Evolutionary conservation across 1,284 basidiomycete genomes (phyloP), one percentile per base, ranked within the genome.

Genomic region (Sporisorium sorghi): DNA sequence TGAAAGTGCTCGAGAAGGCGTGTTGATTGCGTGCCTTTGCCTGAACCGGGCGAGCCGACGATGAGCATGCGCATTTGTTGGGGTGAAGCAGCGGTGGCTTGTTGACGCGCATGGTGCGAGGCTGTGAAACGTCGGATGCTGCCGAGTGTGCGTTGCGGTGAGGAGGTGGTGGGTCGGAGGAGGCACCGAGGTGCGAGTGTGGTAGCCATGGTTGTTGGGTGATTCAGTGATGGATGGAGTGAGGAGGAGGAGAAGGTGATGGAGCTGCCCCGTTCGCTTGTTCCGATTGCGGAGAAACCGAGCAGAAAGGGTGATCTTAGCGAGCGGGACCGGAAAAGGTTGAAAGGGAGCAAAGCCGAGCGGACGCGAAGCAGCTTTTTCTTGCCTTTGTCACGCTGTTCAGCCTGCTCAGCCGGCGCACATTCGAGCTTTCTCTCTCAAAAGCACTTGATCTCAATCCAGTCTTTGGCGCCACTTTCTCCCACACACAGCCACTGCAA

Each of bases 1-100:
- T 48, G 21, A 60, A 72, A 73, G 32, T 73, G 50, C n/a, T 65
- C 55, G 33, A 79, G 62, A 0, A 84, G 51, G 14, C 80, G 72
- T 1, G 65, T 60, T 2, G 80, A 82, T 19, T 81, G 77, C 3
- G 82, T 84, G 40, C 82, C 82, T 46, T 84, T 84, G 46, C 82
- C 82, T 1, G 81, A 81, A 5, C 82, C 82, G 12, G 82, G 82
- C 14, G 71, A 79, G 48, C 82, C 82, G 35, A 83, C 70, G 58
- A 83, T 76, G 23, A 83, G 71, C 74, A 80, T 80, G 17, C 82
- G 79, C 64, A 83, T 12, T 52, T 32, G 19, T 73, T 58, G n/a
- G 40, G n/a, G n/a, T n/a, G n/a, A 19, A 19, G 23, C 33, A 21
- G n/a, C 3, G n/a, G n/a, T 10, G 37, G 37, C 17, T 42, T 26